Evolutionary conservation across 768 basidiomycete genomes (phyloP).

Genomic region (Russula earlei): DNA sequence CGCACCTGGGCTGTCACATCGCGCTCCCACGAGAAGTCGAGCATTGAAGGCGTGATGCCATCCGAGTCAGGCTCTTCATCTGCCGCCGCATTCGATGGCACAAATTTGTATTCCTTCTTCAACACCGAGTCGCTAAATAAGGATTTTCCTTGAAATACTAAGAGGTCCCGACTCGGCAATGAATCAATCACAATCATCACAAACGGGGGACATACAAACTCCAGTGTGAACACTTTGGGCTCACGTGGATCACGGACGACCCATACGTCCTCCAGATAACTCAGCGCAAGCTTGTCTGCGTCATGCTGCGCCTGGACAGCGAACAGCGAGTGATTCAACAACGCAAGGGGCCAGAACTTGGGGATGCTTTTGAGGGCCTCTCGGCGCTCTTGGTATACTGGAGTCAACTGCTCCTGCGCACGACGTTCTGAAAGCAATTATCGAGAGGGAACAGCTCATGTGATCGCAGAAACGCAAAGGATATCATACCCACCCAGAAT

Average conservation of each 20-base stretch:
- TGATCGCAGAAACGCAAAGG: background rate
- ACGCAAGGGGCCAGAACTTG: constrained; percentile 80
- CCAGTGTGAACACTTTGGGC: constrained; percentile 72
- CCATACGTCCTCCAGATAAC: constrained; percentile 82
- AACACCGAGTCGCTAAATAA: constrained; percentile 67
- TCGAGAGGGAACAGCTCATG: background rate
- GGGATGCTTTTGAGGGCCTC: constrained; percentile 52
- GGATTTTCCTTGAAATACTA: constrained; percentile 85
- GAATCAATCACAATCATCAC: constrained; percentile 4
- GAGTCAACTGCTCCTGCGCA: constrained; percentile 44
- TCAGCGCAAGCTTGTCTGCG: constrained; percentile 73
- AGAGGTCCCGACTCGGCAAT: background rate
- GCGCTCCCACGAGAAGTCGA: constrained; percentile 73
- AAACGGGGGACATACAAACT: constrained; percentile 63
- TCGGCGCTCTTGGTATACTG: constrained; percentile 66
- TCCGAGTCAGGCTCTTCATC: constrained; percentile 56
- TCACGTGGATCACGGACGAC: constrained; percentile 63
- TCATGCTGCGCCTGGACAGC: constrained; percentile 59
- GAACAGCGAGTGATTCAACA: constrained; percentile 63
- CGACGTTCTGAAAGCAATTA: constrained; percentile 44
- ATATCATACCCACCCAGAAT: constrained; percentile 49
- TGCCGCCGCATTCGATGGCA: constrained; percentile 42
- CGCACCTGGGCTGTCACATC: constrained; percentile 57
- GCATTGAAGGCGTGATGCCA: constrained; percentile 68
- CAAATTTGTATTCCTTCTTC: constrained; percentile 75